Conservation (phyloP, 2,329 filamentous ascomycete genomes). For the Podosphaera xanthii region DNA sequence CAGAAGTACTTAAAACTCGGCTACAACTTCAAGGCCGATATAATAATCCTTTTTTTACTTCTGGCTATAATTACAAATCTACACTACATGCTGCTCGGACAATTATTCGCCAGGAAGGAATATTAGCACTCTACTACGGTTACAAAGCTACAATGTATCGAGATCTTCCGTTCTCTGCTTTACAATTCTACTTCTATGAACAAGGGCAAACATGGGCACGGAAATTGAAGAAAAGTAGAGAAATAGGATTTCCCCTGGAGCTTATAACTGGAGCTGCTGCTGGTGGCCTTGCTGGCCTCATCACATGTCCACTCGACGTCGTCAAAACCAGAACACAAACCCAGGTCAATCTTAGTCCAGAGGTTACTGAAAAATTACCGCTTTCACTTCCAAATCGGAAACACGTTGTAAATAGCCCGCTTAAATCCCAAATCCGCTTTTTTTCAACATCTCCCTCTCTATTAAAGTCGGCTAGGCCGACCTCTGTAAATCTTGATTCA, state of each 20-base stretch:
- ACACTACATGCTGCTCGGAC: constrained; percentile 68
- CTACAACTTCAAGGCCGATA: constrained; percentile 83
- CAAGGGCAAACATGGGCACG: constrained; percentile 71
- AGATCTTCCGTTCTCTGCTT: constrained; percentile 81
- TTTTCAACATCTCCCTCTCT: constrained; percentile 84
- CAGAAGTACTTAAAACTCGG: constrained; percentile 93
- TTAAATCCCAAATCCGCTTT: constrained; percentile 32
- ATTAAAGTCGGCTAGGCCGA: constrained; percentile 58
- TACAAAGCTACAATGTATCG: constrained; percentile 90
- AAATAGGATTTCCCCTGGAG: constrained; percentile 70
- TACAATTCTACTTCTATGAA: constrained; percentile 97
- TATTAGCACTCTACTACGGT: constrained; percentile 77
- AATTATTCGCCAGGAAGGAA: constrained; percentile 63
- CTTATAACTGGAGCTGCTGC: constrained; percentile 75
- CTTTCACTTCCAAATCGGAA: constrained; percentile 7
- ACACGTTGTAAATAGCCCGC: constrained; percentile 12
- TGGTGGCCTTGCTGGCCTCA: constrained; percentile 75
- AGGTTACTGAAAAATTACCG: constrained; percentile 10
- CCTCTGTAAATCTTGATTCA: constrained; percentile 62
- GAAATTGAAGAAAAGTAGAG: constrained; percentile 51
- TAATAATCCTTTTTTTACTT: constrained; percentile 84
- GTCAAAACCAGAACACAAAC: constrained; percentile 95
- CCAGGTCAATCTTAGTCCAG: constrained; percentile 37
- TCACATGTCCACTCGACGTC: constrained; percentile 90
- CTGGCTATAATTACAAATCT: constrained; percentile 85